phyloP scores from a whole-genome alignment of 345 rosid genomes.

The Citrus trifoliata region DNA sequence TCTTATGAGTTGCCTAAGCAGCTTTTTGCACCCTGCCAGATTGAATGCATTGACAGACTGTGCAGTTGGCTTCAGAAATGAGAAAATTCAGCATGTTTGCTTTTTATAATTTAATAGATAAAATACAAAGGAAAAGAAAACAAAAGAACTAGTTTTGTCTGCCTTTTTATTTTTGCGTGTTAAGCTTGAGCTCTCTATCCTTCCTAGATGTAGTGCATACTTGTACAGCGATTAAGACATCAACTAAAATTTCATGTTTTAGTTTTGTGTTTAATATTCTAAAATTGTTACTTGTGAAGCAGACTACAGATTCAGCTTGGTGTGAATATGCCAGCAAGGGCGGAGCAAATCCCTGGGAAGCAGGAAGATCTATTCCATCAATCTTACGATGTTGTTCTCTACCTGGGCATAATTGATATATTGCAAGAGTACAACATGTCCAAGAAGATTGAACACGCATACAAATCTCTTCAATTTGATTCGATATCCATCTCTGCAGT shows the following conservation, averaged over 20 bases:
- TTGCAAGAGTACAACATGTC: constrained; percentile 86
- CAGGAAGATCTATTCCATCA: constrained; percentile 69
- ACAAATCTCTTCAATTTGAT: constrained; percentile 89
- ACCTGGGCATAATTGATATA: constrained; percentile 90
- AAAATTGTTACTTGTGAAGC: constrained; percentile 9
- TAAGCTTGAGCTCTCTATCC: neutral
- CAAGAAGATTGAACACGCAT: constrained; percentile 91
- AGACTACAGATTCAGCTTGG: constrained; percentile 95
- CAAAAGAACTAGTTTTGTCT: neutral
- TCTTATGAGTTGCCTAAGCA: neutral
- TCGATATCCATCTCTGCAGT: constrained; percentile 83
- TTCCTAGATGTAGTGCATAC: neutral
- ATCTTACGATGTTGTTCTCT: constrained; percentile 80
- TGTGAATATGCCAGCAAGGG: constrained; percentile 97
- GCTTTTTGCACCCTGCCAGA: neutral
- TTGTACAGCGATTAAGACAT: neutral
- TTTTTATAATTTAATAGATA: neutral
- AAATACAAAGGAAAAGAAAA: neutral
- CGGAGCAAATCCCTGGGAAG: constrained; percentile 74
- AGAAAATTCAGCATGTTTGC: neutral
- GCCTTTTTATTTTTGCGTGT: neutral
- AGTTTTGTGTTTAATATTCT: neutral
- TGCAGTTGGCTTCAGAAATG: neutral
- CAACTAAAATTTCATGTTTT: neutral
- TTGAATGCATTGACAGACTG: neutral